Evolutionary conservation across 2,329 filamentous ascomycete genomes (phyloP).

Genomic region (Claviceps cyperi): DNA sequence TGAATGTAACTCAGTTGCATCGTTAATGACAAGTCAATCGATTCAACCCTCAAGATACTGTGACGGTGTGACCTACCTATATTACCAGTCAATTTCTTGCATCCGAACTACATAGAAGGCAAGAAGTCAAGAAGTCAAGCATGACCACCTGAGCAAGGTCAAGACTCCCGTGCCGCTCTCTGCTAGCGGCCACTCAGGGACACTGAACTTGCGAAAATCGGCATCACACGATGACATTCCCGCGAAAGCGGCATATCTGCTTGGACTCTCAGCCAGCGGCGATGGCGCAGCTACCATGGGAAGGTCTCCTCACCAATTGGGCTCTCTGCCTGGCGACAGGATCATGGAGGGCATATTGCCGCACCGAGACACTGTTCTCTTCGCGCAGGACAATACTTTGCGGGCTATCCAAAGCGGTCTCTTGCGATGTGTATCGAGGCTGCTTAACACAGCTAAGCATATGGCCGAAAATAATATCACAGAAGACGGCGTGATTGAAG

Average conservation of each 20-base stretch:
- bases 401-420: constrained; percentile 35
- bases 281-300: constrained; percentile 10
- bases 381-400: constrained; percentile 20
- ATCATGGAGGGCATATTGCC: constrained; percentile 14
- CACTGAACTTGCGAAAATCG: constrained; percentile 10
- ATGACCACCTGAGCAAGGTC: constrained; percentile 14
- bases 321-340: constrained; percentile 13
- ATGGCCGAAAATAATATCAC: constrained; percentile 17
- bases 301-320: constrained; percentile 13
- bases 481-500: constrained; percentile 17
- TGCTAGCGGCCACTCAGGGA: constrained; percentile 7
- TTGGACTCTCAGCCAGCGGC: constrained; percentile 27
- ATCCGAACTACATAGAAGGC: too few species aligned
- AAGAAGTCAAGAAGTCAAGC: too few species aligned
- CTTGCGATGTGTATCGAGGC: constrained; percentile 32
- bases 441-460: constrained; percentile 33
- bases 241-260: constrained; percentile 36
- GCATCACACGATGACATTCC: constrained; percentile 25
- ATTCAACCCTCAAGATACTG: too few species aligned
- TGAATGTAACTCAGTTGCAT: too few species aligned
- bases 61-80: too few species aligned
- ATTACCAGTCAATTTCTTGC: too few species aligned
- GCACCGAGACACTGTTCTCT: constrained; percentile 8
- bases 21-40: too few species aligned
- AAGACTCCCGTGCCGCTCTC: constrained; percentile 8